A percentile compares a stretch with the other conserved stretches of the same genome.
Evolutionary conservation across 164 flowering plant species (phyloP).

Genomic region (Stephania yunnanensis): DNA sequence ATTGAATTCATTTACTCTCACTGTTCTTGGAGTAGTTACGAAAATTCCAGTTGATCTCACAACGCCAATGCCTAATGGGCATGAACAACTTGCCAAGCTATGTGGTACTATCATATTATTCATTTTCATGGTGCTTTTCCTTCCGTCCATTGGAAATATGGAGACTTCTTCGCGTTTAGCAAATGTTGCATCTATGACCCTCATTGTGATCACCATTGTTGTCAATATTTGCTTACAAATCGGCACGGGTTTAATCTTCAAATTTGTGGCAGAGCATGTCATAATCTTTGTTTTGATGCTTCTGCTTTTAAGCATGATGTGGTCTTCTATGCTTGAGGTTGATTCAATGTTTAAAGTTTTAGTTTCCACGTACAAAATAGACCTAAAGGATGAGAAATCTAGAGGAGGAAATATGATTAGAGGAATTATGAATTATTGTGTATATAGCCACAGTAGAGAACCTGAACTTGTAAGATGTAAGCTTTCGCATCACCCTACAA

Average conservation of each 20-base stretch:
- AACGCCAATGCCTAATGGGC: not conserved
- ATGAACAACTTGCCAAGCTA: not conserved
- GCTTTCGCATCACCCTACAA: no score
- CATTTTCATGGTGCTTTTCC: not conserved
- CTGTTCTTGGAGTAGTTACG: not conserved
- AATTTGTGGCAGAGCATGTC: no score
- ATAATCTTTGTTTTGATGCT: no score
- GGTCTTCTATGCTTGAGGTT: no score
- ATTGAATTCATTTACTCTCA: not conserved
- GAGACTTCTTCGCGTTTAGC: not conserved
- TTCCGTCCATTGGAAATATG: not conserved
- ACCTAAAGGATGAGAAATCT: no score
- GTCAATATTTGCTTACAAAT: not conserved
- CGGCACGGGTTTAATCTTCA: not conserved
- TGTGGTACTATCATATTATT: not conserved
- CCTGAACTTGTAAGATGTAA: no score
- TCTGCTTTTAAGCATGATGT: no score
- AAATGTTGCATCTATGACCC: not conserved
- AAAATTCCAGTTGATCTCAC: not conserved
- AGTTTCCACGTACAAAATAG: no score
- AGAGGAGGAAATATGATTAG: no score
- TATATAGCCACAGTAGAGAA: no score
- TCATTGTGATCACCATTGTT: not conserved
- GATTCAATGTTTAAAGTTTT: no score
- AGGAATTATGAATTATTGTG: no score